A percentile compares a stretch with the other conserved stretches of the same genome.
phyloP scores from a whole-genome alignment of 768 basidiomycete genomes.

The Russula olivacea region DNA sequence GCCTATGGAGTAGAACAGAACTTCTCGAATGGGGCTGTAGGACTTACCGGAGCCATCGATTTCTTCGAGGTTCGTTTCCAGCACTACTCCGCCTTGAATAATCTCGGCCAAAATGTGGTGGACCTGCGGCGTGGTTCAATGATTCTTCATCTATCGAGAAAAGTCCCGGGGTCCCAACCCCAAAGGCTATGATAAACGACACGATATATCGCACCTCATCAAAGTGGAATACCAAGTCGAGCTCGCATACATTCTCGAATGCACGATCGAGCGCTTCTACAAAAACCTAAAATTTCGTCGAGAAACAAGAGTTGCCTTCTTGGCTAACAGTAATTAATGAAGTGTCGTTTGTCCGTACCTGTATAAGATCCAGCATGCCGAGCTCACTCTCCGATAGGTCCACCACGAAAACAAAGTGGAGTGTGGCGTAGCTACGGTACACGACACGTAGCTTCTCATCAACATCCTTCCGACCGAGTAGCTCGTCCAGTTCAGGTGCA shows the following conservation, averaged over 20 bases:
- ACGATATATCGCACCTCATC: constrained; percentile 63
- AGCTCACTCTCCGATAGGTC: constrained; percentile 96
- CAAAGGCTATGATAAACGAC: neutral
- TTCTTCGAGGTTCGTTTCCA: constrained; percentile 91
- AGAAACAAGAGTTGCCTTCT: neutral
- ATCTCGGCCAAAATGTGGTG: constrained; percentile 95
- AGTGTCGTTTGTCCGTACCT: constrained; percentile 46
- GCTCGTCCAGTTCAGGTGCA: constrained; percentile 77
- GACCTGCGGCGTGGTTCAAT: constrained; percentile 44
- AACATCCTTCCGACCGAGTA: constrained; percentile 50
- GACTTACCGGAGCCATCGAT: constrained; percentile 64
- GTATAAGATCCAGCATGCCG: constrained; percentile 92
- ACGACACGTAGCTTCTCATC: constrained; percentile 75
- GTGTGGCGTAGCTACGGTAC: constrained; percentile 91
- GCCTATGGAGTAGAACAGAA: neutral
- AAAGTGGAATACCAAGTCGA: constrained; percentile 97
- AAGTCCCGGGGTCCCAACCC: neutral
- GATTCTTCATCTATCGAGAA: constrained; percentile 2
- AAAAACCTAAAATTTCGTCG: constrained; percentile 60
- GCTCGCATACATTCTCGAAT: constrained; percentile 97
- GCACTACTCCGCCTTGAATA: constrained; percentile 91
- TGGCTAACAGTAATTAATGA: neutral
- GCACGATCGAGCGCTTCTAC: constrained; percentile 94
- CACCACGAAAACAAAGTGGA: constrained; percentile 96
- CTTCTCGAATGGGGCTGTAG: neutral